Conservation (phyloP, 73 alveolate species). For the Paraurostyla sp. region DNA sequence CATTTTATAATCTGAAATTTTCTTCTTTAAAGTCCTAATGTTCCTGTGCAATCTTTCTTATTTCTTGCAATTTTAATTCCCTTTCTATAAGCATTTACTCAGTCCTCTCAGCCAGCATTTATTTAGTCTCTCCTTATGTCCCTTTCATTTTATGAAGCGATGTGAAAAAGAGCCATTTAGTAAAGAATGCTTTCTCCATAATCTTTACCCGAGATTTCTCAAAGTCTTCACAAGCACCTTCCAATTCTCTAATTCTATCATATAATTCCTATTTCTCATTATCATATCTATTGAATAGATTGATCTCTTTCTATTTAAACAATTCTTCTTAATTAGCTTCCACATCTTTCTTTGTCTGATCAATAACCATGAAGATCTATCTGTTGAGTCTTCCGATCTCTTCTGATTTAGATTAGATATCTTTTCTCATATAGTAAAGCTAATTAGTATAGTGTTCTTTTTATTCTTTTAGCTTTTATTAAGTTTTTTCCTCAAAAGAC, state of each 20-base stretch:
- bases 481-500: not conserved
- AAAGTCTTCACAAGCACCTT: not conserved
- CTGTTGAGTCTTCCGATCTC: conserved; percentile 28
- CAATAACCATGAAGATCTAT: not conserved
- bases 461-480: not conserved
- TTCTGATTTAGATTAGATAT: conserved; percentile 5
- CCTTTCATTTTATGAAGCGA: not conserved
- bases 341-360: conserved; percentile 3
- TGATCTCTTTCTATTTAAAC: not conserved
- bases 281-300: conserved; percentile 55
- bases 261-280: conserved; percentile 68
- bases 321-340: not conserved
- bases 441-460: conserved; percentile 20
- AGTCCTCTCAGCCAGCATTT: conserved; percentile 41
- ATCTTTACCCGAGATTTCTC: not conserved
- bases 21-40: not conserved
- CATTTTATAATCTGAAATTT: not conserved
- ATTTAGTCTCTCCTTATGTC: not conserved
- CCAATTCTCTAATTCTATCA: conserved; percentile 44
- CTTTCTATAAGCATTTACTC: conserved; percentile 22
- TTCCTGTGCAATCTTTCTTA: not conserved
- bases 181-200: conserved; percentile 18
- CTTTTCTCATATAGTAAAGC: not conserved
- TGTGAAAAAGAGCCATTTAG: conserved; percentile 46
- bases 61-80: not conserved